Conservation (phyloP, 2,329 filamentous ascomycete species). For the Cytospora leucostoma region DNA sequence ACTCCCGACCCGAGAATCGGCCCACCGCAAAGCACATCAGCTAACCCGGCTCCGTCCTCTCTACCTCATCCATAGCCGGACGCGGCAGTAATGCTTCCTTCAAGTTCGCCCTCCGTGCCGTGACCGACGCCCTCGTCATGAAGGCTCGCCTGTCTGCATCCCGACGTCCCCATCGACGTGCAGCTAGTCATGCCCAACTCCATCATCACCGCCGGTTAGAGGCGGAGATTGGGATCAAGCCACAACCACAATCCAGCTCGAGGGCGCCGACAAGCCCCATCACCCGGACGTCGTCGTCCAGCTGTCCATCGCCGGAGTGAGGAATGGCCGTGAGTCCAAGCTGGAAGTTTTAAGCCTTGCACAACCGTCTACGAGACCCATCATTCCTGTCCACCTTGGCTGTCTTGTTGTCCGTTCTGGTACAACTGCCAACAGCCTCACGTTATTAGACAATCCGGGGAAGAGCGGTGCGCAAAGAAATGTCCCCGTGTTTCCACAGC, state of each 20-base stretch:
- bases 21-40: slow-evolving; percentile 58
- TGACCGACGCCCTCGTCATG: slow-evolving; percentile 65
- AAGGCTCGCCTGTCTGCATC: slow-evolving; percentile 50
- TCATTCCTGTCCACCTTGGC: too few species aligned
- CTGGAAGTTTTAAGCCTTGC: too few species aligned
- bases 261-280: slow-evolving; percentile 40
- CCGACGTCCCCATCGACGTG: slow-evolving; percentile 49
- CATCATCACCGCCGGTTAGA: slow-evolving; percentile 60
- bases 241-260: slow-evolving; percentile 42
- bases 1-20: neutral
- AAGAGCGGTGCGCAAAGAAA: too few species aligned
- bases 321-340: slow-evolving; percentile 51
- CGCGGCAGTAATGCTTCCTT: slow-evolving; percentile 66
- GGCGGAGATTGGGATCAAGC: slow-evolving; percentile 41
- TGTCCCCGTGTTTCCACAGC: too few species aligned
- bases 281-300: slow-evolving; percentile 62
- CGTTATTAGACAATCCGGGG: too few species aligned
- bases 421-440: too few species aligned
- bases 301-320: slow-evolving; percentile 58
- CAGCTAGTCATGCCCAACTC: slow-evolving; percentile 67
- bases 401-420: too few species aligned
- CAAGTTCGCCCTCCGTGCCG: slow-evolving; percentile 66
- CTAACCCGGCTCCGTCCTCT: slow-evolving; percentile 64
- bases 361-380: too few species aligned
- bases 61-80: slow-evolving; percentile 63